phyloP scores from a whole-genome alignment of 2,329 filamentous ascomycete genomes.

The Hypoxylon sp. region DNA sequence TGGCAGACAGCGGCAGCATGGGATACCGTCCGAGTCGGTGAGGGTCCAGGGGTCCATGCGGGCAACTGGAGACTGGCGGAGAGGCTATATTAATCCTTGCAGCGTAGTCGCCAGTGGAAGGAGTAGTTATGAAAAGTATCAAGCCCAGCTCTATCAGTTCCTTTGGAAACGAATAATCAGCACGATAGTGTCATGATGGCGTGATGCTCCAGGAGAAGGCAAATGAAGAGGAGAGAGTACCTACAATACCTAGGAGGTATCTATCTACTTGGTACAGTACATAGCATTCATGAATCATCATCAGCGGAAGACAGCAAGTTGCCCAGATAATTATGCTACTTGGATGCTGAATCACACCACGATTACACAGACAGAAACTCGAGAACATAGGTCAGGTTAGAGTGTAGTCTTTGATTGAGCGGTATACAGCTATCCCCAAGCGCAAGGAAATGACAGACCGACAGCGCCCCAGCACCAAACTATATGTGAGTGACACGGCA shows the following conservation, averaged over 20 bases:
- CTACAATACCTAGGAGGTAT: too few relatives aligned
- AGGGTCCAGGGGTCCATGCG: too few relatives aligned
- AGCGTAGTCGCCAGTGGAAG: too few relatives aligned
- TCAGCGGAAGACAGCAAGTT: too few relatives aligned
- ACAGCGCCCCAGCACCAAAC: slow-evolving; percentile 22
- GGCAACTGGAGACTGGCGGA: too few relatives aligned
- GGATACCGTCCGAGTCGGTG: too few relatives aligned
- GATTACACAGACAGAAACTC: not conserved
- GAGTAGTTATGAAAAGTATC: too few relatives aligned
- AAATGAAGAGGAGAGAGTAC: too few relatives aligned
- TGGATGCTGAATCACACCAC: slow-evolving; percentile 4
- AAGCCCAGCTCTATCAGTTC: too few relatives aligned
- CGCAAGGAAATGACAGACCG: slow-evolving; percentile 1
- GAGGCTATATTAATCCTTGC: not conserved
- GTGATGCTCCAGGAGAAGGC: not conserved
- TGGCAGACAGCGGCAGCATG: too few relatives aligned
- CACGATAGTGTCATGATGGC: slow-evolving; percentile 5
- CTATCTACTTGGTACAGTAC: too few relatives aligned
- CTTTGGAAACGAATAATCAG: not conserved
- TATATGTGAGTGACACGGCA: slow-evolving; percentile 19
- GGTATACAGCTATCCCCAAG: slow-evolving; percentile 30
- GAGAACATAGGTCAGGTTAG: not conserved
- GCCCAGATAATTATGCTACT: slow-evolving; percentile 3
- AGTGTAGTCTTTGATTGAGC: not conserved
- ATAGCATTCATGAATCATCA: too few relatives aligned